Percentiles rank a stretch among this genome's conserved stretches.
These are phyloP conservation scores for Coemansia sp. DNA, from an alignment of 192 early-diverging fungal species.

Conservation along the genomic window DNA sequence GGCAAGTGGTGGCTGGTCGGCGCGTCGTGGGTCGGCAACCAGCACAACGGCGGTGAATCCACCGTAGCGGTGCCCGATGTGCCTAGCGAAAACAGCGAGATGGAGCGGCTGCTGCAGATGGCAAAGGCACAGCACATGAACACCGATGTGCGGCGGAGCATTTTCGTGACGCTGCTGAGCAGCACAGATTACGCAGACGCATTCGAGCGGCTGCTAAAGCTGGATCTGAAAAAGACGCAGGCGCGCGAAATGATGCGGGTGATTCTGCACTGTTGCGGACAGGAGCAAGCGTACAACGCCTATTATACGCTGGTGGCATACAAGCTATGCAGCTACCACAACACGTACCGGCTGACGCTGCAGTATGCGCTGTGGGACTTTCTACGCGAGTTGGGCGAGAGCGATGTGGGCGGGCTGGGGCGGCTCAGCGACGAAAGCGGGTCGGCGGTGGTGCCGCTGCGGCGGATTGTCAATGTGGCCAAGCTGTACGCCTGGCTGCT, in stretches of 20 bases:
- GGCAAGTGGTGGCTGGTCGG: slow-evolving; percentile 99
- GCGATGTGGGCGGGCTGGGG: slow-evolving; percentile 70
- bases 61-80: background rate
- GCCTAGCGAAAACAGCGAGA: slow-evolving; percentile 18
- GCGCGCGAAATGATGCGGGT: slow-evolving; percentile 93
- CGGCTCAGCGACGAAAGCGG: slow-evolving; percentile 23
- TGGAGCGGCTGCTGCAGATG: slow-evolving; percentile 67
- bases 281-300: slow-evolving; percentile 88
- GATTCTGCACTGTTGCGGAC: slow-evolving; percentile 81
- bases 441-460: slow-evolving; percentile 57
- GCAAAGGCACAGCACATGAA: slow-evolving; percentile 92
- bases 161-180: slow-evolving; percentile 90
- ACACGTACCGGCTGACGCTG: slow-evolving; percentile 84
- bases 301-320: slow-evolving; percentile 87
- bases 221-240: slow-evolving; percentile 86
- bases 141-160: slow-evolving; percentile 86
- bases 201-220: slow-evolving; percentile 77
- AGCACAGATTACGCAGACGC: slow-evolving; percentile 95
- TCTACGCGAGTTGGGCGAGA: slow-evolving; percentile 77
- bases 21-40: slow-evolving; percentile 79
- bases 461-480: slow-evolving; percentile 75
- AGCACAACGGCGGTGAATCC: slow-evolving; percentile 9
- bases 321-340: slow-evolving; percentile 70
- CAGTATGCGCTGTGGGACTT: slow-evolving; percentile 97
- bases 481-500: slow-evolving; percentile 84